A percentile compares a stretch with the other conserved stretches of the same genome.
Conservation (phyloP, 2,329 filamentous ascomycete species). For the Neonectria neomacrospora region DNA sequence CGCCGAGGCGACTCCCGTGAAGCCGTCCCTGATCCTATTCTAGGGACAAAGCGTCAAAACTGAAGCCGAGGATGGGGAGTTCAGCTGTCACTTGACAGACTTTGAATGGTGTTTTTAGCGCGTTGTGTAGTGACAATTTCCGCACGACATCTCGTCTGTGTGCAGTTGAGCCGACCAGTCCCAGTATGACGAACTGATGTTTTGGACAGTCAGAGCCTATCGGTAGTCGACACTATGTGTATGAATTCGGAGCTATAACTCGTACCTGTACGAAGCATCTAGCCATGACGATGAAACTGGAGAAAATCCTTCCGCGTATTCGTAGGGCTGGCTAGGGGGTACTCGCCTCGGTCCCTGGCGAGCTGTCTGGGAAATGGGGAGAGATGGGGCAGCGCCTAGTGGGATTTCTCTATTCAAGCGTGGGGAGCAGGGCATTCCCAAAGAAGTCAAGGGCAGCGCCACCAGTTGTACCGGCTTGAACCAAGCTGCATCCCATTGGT, state of each 20-base stretch:
- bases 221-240: background rate
- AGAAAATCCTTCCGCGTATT: background rate
- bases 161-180: conserved; percentile 20
- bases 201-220: background rate
- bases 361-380: background rate
- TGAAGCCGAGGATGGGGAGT: background rate
- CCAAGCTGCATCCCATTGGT: conserved; percentile 32
- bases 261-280: background rate
- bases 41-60: background rate
- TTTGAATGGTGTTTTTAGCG: conserved; percentile 20
- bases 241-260: background rate
- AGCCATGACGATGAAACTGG: background rate
- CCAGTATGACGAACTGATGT: conserved; percentile 2
- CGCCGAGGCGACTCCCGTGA: background rate
- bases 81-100: background rate
- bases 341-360: background rate
- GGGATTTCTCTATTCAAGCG: conserved; percentile 16
- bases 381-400: conserved; percentile 5
- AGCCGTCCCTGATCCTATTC: background rate
- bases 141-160: conserved; percentile 5
- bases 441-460: conserved; percentile 35
- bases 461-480: conserved; percentile 28
- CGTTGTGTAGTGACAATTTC: conserved; percentile 11
- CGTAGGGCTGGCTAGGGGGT: background rate
- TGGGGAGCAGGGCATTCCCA: conserved; percentile 19